Percentiles rank a stretch among this genome's conserved stretches.
These are phyloP conservation scores for Camelina hispida DNA, from an alignment of 345 rosid genomes.

Conservation along the genomic window DNA sequence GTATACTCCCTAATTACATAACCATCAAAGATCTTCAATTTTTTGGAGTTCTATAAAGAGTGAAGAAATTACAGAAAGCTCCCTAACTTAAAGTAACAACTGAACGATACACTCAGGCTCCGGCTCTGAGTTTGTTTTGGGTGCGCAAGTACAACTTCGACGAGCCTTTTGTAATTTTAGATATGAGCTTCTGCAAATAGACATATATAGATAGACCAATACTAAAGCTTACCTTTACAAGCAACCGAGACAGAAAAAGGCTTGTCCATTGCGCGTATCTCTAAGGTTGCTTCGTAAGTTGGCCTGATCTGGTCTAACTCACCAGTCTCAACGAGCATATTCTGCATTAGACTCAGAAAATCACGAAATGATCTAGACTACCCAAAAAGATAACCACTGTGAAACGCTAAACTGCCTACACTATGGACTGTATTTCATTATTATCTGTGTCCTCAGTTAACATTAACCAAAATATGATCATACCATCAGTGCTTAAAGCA, in stretches of 20 bases:
- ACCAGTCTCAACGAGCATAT: too few species aligned
- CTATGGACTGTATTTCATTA: background rate
- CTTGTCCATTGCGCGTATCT: constrained; percentile 37
- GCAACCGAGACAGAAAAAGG: constrained; percentile 47
- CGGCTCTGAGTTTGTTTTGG: background rate
- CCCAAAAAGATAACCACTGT: background rate
- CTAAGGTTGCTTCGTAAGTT: too few species aligned
- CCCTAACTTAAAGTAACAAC: background rate
- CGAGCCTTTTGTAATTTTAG: background rate
- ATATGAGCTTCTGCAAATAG: constrained; percentile 1
- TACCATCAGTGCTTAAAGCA: constrained; percentile 16
- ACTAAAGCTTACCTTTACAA: constrained; percentile 57
- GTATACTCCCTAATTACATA: constrained; percentile 10
- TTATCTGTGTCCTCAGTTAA: background rate
- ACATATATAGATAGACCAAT: background rate
- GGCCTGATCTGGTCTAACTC: too few species aligned
- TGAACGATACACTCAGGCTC: background rate
- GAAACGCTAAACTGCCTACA: background rate
- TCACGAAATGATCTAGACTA: background rate
- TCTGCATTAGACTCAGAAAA: too few species aligned
- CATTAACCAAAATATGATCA: constrained; percentile 6
- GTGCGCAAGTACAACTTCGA: background rate
- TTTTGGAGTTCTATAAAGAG: background rate
- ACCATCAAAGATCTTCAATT: background rate
- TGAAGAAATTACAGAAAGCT: background rate